These are phyloP conservation scores for Metschnikowia cerradonensis DNA, from an alignment of 805 yeast species.

Conservation along the genomic window DNA sequence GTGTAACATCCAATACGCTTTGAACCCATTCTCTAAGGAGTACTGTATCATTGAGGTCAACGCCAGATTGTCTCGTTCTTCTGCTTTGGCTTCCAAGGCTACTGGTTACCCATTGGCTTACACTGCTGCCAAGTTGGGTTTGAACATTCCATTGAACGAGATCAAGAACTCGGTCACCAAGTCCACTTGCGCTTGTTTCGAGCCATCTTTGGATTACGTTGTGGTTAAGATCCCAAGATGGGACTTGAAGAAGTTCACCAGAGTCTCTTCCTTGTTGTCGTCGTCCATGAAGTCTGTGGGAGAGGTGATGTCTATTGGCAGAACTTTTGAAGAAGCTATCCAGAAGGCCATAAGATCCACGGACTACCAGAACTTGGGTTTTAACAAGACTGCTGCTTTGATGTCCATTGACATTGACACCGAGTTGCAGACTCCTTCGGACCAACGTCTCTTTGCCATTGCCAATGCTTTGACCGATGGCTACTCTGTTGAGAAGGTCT, in stretches of 20 bases:
- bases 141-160: constrained; percentile 87
- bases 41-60: constrained; percentile 97
- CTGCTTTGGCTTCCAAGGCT: constrained; percentile 98
- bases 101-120: constrained; percentile 98
- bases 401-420: constrained; percentile 89
- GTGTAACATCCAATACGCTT: constrained; percentile 96
- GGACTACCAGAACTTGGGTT: constrained; percentile 93
- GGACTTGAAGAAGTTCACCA: constrained; percentile 94
- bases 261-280: constrained; percentile 82
- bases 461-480: constrained; percentile 91
- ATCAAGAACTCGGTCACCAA: constrained; percentile 90
- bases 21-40: constrained; percentile 89
- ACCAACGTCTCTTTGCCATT: constrained; percentile 91
- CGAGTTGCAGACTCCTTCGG: constrained; percentile 96
- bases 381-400: constrained; percentile 76
- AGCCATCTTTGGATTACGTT: constrained; percentile 94
- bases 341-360: constrained; percentile 97
- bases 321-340: constrained; percentile 96
- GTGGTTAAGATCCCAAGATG: constrained; percentile 98
- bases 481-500: constrained; percentile 86
- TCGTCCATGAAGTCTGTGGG: constrained; percentile 98
- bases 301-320: constrained; percentile 96
- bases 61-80: constrained; percentile 95
- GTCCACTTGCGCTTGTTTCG: constrained; percentile 93
- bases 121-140: constrained; percentile 95